Percentiles rank a stretch among this genome's conserved stretches.
phyloP scores from a whole-genome alignment of 352 stramenopile species.

The Globisporangium iwayamae region DNA sequence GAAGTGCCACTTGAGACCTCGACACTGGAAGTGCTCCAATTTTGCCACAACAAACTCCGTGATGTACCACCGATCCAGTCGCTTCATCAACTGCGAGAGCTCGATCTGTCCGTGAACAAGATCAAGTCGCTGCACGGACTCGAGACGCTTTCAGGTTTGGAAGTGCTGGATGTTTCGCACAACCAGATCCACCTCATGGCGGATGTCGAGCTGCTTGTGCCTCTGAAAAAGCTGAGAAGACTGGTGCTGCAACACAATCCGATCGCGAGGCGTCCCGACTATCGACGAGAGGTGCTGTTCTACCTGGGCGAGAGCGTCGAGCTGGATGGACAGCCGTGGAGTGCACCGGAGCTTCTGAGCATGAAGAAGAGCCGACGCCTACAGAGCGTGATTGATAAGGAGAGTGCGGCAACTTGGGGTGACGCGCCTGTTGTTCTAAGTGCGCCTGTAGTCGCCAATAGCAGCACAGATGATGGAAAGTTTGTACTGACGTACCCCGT shows the following conservation, averaged over 20 bases:
- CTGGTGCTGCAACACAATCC: constrained; percentile 77
- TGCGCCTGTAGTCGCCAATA: not conserved
- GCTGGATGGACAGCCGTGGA: constrained; percentile 66
- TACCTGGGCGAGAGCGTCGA: constrained; percentile 65
- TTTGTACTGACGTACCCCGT: constrained; percentile 41
- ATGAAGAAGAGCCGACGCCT: constrained; percentile 69
- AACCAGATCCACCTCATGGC: constrained; percentile 55
- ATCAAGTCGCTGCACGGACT: constrained; percentile 56
- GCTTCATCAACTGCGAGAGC: constrained; percentile 32
- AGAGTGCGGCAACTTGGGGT: constrained; percentile 10
- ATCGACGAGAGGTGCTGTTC: constrained; percentile 78
- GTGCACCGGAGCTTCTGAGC: constrained; percentile 48
- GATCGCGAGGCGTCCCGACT: constrained; percentile 64
- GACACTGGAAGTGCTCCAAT: constrained; percentile 45
- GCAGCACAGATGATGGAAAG: constrained; percentile 12
- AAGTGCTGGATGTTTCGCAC: constrained; percentile 68
- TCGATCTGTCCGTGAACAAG: constrained; percentile 71
- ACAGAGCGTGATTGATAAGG: constrained; percentile 14
- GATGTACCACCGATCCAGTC: constrained; percentile 39
- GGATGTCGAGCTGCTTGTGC: constrained; percentile 50
- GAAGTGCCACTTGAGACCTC: constrained; percentile 22
- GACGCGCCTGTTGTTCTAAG: constrained; percentile 1
- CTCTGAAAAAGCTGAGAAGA: constrained; percentile 32
- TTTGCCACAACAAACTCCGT: constrained; percentile 70
- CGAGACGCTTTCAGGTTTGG: constrained; percentile 34